These are phyloP conservation scores for Penicillium sp. DNA, from an alignment of 2,329 filamentous ascomycete species.

Conservation along the genomic window DNA sequence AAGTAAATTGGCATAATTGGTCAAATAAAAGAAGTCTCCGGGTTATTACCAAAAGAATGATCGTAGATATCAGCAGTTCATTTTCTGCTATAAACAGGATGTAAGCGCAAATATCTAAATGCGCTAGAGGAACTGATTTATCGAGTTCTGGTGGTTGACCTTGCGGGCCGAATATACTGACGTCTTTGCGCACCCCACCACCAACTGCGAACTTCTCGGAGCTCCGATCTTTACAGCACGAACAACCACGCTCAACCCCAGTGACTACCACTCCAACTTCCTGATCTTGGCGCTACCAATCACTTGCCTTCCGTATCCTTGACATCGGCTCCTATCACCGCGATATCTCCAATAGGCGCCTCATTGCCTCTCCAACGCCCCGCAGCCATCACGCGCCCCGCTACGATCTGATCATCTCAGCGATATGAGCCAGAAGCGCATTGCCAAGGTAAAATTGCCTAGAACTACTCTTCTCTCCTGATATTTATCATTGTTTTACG, in stretches of 20 bases:
- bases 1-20: neutral
- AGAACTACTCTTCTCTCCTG: neutral
- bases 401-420: constrained; percentile 7
- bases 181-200: constrained; percentile 18
- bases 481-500: neutral
- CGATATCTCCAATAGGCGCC: neutral
- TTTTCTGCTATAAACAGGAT: neutral
- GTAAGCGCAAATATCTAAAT: neutral
- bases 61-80: neutral
- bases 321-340: neutral
- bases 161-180: constrained; percentile 13
- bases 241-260: neutral
- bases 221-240: neutral
- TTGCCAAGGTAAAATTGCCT: constrained; percentile 42
- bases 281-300: neutral
- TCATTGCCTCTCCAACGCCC: constrained; percentile 7
- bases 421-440: constrained; percentile 47
- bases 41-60: neutral
- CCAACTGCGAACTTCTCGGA: neutral
- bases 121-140: neutral
- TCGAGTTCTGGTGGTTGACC: neutral
- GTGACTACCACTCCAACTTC: neutral
- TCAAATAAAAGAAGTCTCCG: neutral
- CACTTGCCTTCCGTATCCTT: neutral
- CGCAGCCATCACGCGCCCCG: constrained; percentile 16